Conservation (phyloP, 805 yeast genomes). For the Pichia heedii region DNA sequence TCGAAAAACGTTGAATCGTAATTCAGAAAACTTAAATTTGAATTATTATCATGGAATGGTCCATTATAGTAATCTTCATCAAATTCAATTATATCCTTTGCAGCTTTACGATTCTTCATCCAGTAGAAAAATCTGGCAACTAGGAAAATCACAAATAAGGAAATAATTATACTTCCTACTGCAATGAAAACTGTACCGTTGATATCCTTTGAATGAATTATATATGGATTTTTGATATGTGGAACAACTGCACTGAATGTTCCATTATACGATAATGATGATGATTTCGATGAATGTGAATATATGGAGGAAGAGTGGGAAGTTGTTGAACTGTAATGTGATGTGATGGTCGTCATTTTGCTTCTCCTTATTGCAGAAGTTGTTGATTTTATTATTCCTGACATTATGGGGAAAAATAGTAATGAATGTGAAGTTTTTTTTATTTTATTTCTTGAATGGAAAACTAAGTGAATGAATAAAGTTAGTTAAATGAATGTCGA, state of each 20-base stretch:
- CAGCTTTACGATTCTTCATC: constrained; percentile 20
- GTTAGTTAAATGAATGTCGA: no score
- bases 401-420: no score
- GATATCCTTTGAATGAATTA: constrained; percentile 21
- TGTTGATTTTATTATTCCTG: no score
- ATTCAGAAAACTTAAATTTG: constrained; percentile 2
- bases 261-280: neutral
- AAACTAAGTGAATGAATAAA: no score
- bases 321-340: neutral
- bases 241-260: constrained; percentile 14
- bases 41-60: constrained; percentile 5
- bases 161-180: constrained; percentile 29
- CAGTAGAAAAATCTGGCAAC: constrained; percentile 19
- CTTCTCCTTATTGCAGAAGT: no score
- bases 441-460: no score
- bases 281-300: neutral
- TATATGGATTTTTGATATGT: constrained; percentile 24
- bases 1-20: constrained; percentile 11
- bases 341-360: no score
- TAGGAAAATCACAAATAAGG: constrained; percentile 16
- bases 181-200: constrained; percentile 36
- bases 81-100: constrained; percentile 7
- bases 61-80: constrained; percentile 15
- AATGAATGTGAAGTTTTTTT: no score
- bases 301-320: neutral